phyloP scores from a whole-genome alignment of 148 eudicot species.

The Diospyros lotus region DNA sequence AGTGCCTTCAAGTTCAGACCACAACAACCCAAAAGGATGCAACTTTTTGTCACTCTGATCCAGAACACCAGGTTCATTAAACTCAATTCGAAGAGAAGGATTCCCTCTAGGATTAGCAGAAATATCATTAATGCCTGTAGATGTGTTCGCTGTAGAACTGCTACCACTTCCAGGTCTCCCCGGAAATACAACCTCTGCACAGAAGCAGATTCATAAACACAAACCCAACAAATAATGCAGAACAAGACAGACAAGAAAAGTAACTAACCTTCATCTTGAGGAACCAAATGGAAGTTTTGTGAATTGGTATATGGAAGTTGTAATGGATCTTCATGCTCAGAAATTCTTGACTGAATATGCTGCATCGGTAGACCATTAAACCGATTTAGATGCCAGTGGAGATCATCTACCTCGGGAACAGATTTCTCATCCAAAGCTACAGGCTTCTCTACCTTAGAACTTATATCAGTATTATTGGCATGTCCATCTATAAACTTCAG shows the following conservation, averaged over 20 bases:
- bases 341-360: conserved; percentile 31
- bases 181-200: conserved; percentile 77
- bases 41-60: conserved; percentile 51
- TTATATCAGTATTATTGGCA: conserved; percentile 15
- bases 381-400: conserved; percentile 46
- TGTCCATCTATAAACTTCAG: conserved; percentile 38
- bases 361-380: conserved; percentile 33
- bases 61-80: conserved; percentile 29
- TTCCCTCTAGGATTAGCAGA: conserved; percentile 32
- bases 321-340: conserved; percentile 35
- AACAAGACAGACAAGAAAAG: neutral
- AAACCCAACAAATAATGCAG: neutral
- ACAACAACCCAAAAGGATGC: conserved; percentile 87
- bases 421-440: conserved; percentile 24
- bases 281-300: conserved; percentile 34
- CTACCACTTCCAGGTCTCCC: conserved; percentile 75
- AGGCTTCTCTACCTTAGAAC: conserved; percentile 29
- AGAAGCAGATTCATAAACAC: neutral
- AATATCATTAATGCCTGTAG: conserved; percentile 33
- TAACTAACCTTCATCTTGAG: conserved; percentile 63
- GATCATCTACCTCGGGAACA: conserved; percentile 33
- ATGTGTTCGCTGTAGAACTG: conserved; percentile 32
- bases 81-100: conserved; percentile 34
- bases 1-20: conserved; percentile 86
- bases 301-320: conserved; percentile 39